Base-by-base conservation (phyloP, 2,329 filamentous ascomycete species). In the Calonectria hongkongensis region DNA sequence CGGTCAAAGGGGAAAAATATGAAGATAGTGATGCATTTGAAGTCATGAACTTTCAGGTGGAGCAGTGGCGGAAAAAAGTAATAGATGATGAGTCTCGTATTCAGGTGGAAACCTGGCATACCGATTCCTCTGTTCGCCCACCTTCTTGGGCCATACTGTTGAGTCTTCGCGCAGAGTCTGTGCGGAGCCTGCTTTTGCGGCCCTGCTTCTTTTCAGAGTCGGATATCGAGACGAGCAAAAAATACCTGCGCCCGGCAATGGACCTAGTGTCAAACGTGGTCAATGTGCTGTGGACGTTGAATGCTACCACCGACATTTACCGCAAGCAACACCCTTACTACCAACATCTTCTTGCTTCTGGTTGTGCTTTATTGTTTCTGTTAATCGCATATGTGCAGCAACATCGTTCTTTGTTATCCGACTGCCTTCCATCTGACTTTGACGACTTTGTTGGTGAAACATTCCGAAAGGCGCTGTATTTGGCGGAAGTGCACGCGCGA, bases 1-100 rank as follows among this genome's bases (percentile, higher is more conserved):
- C 65, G 2, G 65, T 36, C 51, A 67, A 60, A 13, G 65, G 65
- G 5, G 50, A 58, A 39, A 58, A 25, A 0, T 78, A 80, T 5
- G 73, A 76, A 0, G 79, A 82, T 10, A 74, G 80, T 3, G 80
- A 78, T 16, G 74, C 75, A 0, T 79, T 80, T n/a, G 81, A 82
- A 10, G 10, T 82, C 5, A 75, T 81, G 74, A 80, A 75, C 8
- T 81, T 82, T 10, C 81, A 82, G 25, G 75, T 82, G 5, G 77
- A 79, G 13, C 79, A 80, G 33, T 81, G 79, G 79, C 66, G 77
- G 2, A 80, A 77, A 28, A 78, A 74, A 4, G 76, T 76, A 1
- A 73, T 81, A 2, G 79, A 73, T 0, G 54, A 75, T 10, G 50
- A 78, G 16, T 58, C 65, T 15, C 27, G 51, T 5, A 47, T 28